Evolutionary conservation across 2,329 filamentous ascomycete species (phyloP).

Genomic region (Ophiostoma tasmaniense): DNA sequence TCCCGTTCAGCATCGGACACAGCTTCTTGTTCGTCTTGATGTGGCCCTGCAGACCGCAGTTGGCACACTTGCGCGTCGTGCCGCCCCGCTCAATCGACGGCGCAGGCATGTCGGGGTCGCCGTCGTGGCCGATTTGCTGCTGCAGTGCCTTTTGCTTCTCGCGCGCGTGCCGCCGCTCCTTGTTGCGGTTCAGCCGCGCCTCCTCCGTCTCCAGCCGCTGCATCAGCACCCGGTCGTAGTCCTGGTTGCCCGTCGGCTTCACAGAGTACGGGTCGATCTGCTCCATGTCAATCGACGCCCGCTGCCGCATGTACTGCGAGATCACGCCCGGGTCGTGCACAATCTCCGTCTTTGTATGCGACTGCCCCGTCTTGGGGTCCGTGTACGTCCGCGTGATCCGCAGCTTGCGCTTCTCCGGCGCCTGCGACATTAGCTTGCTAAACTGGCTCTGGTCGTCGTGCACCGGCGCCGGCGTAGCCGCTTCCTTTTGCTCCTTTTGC

Average conservation of each 20-base stretch:
- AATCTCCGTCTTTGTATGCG: slow-evolving; percentile 52
- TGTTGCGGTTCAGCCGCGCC: slow-evolving; percentile 79
- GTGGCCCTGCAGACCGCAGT: slow-evolving; percentile 92
- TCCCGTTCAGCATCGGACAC: slow-evolving; percentile 79
- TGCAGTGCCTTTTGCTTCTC: slow-evolving; percentile 75
- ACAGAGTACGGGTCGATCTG: slow-evolving; percentile 59
- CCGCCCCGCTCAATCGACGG: slow-evolving; percentile 46
- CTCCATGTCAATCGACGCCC: slow-evolving; percentile 57
- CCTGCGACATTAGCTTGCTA: slow-evolving; percentile 56
- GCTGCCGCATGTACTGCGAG: slow-evolving; percentile 77
- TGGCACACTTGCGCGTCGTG: slow-evolving; percentile 88
- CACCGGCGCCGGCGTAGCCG: slow-evolving; percentile 24
- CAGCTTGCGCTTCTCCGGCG: slow-evolving; percentile 56
- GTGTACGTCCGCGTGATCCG: slow-evolving; percentile 61
- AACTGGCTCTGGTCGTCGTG: slow-evolving; percentile 70
- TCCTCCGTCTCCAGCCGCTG: slow-evolving; percentile 53
- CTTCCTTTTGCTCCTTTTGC: slow-evolving; percentile 40
- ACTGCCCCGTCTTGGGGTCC: slow-evolving; percentile 51
- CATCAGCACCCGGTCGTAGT: slow-evolving; percentile 54
- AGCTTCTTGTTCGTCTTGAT: slow-evolving; percentile 99
- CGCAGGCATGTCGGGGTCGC: slow-evolving; percentile 44
- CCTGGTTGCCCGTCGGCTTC: slow-evolving; percentile 57
- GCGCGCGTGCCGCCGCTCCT: slow-evolving; percentile 78
- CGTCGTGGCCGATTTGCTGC: slow-evolving; percentile 32
- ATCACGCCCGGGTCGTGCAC: slow-evolving; percentile 81